Base-by-base conservation (phyloP, 441 rosid species). In the Lepidium campestre region DNA sequence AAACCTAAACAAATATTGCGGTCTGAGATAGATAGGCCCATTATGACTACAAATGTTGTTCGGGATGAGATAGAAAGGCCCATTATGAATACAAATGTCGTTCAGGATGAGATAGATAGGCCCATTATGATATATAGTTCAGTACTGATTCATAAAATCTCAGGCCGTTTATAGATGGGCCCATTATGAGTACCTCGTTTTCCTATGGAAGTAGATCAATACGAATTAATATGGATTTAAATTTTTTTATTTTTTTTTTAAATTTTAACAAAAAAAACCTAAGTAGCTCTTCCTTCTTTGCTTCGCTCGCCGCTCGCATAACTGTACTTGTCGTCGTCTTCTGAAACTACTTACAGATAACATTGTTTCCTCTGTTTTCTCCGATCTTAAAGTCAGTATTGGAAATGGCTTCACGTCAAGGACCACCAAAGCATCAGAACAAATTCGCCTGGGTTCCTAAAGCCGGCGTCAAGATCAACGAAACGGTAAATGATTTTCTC, bases 341-440 rank as follows among this genome's bases (percentile, higher is more conserved):
- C 54, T 4, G n/a, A n/a, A n/a, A 42, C 70, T 10, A 54, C 52
- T 19, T 29, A 11, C 39, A 3, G 37, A 45, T 34, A 4, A 22
- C 44, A 14, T 45, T 45, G 39, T 56, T 12, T 45, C 0, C 47
- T 67, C 64, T 23, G 71, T 17, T 44, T 29, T 15, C 13, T 44
- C 29, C 12, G 39, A 29, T 64, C 20, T 15, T 0, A 54, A n/a
- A 31, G n/a, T 14, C 18, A 35, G 9, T 29, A 29, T 29, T 29
- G 50, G 75, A 72, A 77, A 90, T 88, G 97, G 86, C 83, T 57
- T 80, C 73, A 53, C 73, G 77, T 42, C 86, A 77, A 8, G 97
- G 94, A 45, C 85, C 93, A 7, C 96, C 98, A 48, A 93, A 87
- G 88, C 98, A 93, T 73, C 89, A 82, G 75, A 93, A 93, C 76